Conservation (phyloP, 2,329 filamentous ascomycete genomes). For the Aspergillus sp. region DNA sequence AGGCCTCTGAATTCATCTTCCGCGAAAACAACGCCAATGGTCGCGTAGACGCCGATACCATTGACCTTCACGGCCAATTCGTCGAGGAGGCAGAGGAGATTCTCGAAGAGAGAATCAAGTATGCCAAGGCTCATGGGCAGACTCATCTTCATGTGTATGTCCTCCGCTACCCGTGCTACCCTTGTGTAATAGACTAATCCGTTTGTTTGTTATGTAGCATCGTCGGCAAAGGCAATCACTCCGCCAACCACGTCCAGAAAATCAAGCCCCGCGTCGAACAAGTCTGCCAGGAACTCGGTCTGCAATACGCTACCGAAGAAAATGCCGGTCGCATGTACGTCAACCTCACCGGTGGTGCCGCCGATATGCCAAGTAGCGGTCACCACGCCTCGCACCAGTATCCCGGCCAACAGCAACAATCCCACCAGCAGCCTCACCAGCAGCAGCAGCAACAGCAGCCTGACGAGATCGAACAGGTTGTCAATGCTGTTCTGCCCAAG, state of each 20-base stretch:
- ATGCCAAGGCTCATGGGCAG: constrained; percentile 69
- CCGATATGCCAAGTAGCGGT: constrained; percentile 37
- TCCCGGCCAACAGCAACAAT: constrained; percentile 36
- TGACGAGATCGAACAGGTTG: constrained; percentile 56
- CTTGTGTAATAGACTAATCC: not conserved
- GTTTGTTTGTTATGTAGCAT: constrained; percentile 48
- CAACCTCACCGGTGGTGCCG: constrained; percentile 71
- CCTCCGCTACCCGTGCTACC: not conserved
- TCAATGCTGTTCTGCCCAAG: constrained; percentile 57
- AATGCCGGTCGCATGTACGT: constrained; percentile 89
- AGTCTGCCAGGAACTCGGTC: constrained; percentile 74
- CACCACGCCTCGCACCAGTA: constrained; percentile 39
- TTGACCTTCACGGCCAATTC: constrained; percentile 91
- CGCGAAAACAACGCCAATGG: constrained; percentile 83
- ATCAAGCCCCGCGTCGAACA: constrained; percentile 92
- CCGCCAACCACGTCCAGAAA: constrained; percentile 75
- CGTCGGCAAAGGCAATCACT: constrained; percentile 93
- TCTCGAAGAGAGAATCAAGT: constrained; percentile 76
- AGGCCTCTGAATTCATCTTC: constrained; percentile 92
- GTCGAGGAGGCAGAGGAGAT: constrained; percentile 94
- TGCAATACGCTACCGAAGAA: constrained; percentile 79
- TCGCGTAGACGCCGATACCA: constrained; percentile 71
- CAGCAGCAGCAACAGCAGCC: constrained; percentile 47
- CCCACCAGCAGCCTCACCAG: constrained; percentile 36
- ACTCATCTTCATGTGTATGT: constrained; percentile 75